phyloP scores from a whole-genome alignment of 2,329 filamentous ascomycete genomes.

The Tricladium varicosporioides region DNA sequence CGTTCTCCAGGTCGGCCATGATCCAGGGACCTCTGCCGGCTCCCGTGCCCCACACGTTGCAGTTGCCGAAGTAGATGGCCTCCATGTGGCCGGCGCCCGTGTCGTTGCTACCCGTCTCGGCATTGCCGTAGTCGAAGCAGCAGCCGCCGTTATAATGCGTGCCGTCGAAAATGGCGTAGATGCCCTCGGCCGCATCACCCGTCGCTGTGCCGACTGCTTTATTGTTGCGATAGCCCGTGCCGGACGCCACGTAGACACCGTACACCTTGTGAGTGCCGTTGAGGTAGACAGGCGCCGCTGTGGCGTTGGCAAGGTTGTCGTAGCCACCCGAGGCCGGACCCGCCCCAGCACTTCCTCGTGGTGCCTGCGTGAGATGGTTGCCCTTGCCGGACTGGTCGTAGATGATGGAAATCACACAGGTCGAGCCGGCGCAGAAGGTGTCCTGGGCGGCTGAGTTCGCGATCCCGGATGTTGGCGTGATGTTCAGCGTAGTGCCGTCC shows the following conservation, averaged over 20 bases:
- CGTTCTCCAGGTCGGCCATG: conserved; percentile 69
- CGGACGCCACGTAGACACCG: conserved; percentile 60
- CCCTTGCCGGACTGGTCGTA: conserved; percentile 63
- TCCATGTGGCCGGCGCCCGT: conserved; percentile 67
- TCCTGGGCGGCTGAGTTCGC: conserved; percentile 62
- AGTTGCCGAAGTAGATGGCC: conserved; percentile 62
- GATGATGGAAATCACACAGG: conserved; percentile 61
- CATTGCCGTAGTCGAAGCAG: conserved; percentile 59
- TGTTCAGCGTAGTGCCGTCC: conserved; percentile 38
- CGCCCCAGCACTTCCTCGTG: conserved; percentile 53
- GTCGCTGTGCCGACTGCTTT: conserved; percentile 49
- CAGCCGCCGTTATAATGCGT: conserved; percentile 57
- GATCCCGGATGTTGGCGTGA: conserved; percentile 53
- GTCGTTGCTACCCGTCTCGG: conserved; percentile 49
- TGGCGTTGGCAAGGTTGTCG: conserved; percentile 59
- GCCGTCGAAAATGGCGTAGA: conserved; percentile 60
- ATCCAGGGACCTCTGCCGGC: conserved; percentile 61
- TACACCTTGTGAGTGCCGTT: conserved; percentile 62
- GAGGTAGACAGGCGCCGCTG: conserved; percentile 58
- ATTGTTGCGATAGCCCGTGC: conserved; percentile 63
- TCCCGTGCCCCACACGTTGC: conserved; percentile 54
- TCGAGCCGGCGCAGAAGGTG: conserved; percentile 57
- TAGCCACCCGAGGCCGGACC: conserved; percentile 55
- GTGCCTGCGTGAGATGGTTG: conserved; percentile 63
- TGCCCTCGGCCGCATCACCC: conserved; percentile 55